These are phyloP conservation scores for Blechomonas ayalai DNA, from an alignment of 208 protist species.

Conservation along the genomic window DNA sequence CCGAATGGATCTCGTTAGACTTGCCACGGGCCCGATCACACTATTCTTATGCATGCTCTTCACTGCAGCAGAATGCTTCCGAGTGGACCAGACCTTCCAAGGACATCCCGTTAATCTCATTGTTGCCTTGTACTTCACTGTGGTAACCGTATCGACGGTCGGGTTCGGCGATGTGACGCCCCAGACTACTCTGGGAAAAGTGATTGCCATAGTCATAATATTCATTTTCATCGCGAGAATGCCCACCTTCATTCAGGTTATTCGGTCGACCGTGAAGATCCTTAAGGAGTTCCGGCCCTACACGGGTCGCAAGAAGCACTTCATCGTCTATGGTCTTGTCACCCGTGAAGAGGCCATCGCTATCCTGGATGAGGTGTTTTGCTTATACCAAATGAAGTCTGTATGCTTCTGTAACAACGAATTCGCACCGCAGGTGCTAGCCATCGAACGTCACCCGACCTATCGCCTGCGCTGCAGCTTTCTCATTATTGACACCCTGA, in stretches of 20 bases:
- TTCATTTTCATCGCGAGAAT: constrained; percentile 78
- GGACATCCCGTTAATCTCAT: constrained; percentile 50
- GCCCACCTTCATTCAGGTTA: constrained; percentile 75
- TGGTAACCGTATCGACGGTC: constrained; percentile 74
- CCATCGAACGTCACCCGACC: constrained; percentile 67
- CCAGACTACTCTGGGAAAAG: constrained; percentile 44
- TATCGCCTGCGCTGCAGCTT: constrained; percentile 76
- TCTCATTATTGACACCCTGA: constrained; percentile 49
- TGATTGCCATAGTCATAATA: constrained; percentile 67
- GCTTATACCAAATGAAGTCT: constrained; percentile 73
- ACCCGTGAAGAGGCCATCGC: constrained; percentile 62
- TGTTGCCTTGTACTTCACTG: constrained; percentile 66
- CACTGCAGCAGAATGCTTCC: constrained; percentile 55
- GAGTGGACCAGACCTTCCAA: constrained; percentile 64
- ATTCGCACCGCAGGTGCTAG: constrained; percentile 50
- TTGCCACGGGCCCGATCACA: constrained; percentile 54
- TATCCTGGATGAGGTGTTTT: constrained; percentile 81
- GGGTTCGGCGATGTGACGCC: constrained; percentile 81
- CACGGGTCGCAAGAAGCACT: constrained; percentile 56
- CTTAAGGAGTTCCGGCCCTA: constrained; percentile 59
- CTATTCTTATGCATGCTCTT: constrained; percentile 75
- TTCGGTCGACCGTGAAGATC: constrained; percentile 50
- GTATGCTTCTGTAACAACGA: constrained; percentile 82
- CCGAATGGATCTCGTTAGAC: constrained; percentile 59
- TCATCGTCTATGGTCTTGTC: constrained; percentile 76